Percentiles rank a stretch among this genome's conserved stretches.
Evolutionary conservation across 106 monocot genomes (phyloP).

Genomic region (Dioscorea alata): DNA sequence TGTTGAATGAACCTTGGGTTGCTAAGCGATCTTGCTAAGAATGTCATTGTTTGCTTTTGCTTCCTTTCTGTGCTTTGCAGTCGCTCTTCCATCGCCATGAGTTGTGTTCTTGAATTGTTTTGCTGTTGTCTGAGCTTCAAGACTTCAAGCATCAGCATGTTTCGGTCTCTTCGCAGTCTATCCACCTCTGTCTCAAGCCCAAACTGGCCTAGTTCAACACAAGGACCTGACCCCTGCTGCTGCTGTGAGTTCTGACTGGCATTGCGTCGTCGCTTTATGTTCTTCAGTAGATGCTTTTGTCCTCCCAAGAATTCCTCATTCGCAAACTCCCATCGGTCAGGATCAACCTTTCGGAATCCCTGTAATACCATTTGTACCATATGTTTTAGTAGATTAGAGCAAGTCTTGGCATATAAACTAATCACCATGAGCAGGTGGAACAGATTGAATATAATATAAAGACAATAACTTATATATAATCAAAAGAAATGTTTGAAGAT

Average conservation of each 20-base stretch:
- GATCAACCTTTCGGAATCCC: conserved; percentile 39
- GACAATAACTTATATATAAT: too few relatives aligned
- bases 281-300: conserved; percentile 32
- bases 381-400: neutral
- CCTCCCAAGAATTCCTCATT: conserved; percentile 33
- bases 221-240: neutral
- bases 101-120: conserved; percentile 32
- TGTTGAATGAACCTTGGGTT: conserved; percentile 31
- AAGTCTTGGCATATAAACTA: too few relatives aligned
- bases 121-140: conserved; percentile 46
- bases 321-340: conserved; percentile 38
- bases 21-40: conserved; percentile 31
- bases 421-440: too few relatives aligned
- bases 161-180: conserved; percentile 23
- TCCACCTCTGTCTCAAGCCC: conserved; percentile 27
- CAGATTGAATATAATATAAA: too few relatives aligned
- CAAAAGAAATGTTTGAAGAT: too few relatives aligned
- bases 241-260: conserved; percentile 5
- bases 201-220: conserved; percentile 17
- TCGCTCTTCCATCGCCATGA: conserved; percentile 38
- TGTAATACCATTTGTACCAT: neutral
- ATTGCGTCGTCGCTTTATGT: conserved; percentile 32
- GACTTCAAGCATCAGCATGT: conserved; percentile 40
- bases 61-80: conserved; percentile 33
- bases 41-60: conserved; percentile 40